Evolutionary conservation across 768 basidiomycete genomes (phyloP).

Genomic region (Trametes meyenii): DNA sequence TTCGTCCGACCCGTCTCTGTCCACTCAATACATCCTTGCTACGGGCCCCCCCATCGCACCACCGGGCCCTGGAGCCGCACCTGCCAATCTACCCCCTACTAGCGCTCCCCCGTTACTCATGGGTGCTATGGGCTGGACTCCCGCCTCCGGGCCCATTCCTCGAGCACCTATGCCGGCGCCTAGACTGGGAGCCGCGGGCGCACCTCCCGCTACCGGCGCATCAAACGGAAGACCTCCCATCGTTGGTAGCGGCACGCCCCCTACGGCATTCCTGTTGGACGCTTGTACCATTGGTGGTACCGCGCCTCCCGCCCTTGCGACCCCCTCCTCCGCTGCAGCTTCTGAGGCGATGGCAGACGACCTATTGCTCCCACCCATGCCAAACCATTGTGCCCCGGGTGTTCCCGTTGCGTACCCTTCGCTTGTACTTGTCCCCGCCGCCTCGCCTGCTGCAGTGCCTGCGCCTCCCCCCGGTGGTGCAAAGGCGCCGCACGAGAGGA

Average conservation of each 20-base stretch:
- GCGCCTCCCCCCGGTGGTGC: conserved; percentile 1
- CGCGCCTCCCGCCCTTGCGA: neutral
- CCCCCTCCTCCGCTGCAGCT: neutral
- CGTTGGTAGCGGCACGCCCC: neutral
- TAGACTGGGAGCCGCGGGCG: neutral
- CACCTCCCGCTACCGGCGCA: neutral
- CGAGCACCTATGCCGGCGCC: neutral
- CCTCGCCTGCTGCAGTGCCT: conserved; percentile 8
- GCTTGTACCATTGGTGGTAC: neutral
- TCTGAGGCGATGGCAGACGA: neutral
- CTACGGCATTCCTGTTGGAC: neutral
- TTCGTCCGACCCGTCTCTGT: neutral
- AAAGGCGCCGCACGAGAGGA: conserved; percentile 10
- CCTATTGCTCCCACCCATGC: neutral
- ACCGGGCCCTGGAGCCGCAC: neutral
- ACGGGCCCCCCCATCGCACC: neutral
- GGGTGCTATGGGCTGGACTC: neutral
- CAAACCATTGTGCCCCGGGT: conserved; percentile 1
- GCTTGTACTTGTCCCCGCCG: conserved; percentile 6
- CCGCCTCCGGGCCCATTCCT: neutral
- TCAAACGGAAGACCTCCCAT: neutral
- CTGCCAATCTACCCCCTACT: neutral
- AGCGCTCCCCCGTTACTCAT: conserved; percentile 1
- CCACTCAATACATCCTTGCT: neutral
- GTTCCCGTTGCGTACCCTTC: neutral